Evolutionary conservation across 768 basidiomycete species (phyloP).

Genomic region (Paxillus involutus): DNA sequence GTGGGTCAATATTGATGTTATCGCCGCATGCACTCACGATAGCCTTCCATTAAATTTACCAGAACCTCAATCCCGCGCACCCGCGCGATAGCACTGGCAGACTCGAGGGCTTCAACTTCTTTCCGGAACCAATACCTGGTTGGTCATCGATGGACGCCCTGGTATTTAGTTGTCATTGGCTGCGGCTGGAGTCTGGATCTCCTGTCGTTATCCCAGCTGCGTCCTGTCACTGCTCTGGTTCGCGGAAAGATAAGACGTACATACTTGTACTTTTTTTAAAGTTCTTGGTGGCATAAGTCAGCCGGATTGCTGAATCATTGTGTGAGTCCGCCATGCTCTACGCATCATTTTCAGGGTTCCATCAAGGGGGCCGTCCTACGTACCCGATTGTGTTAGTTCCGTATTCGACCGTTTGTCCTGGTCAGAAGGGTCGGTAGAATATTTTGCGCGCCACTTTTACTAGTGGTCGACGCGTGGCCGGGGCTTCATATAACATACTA

Average conservation of each 20-base stretch:
- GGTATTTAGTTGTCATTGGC: background rate
- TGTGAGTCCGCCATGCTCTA: background rate
- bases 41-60: too few relatives aligned
- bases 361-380: background rate
- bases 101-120: background rate
- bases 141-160: background rate
- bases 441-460: background rate
- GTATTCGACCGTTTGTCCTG: background rate
- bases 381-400: background rate
- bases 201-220: background rate
- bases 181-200: background rate
- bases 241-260: too few relatives aligned
- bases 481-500: too few relatives aligned
- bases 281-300: background rate
- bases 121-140: background rate
- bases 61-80: background rate
- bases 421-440: background rate
- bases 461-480: background rate
- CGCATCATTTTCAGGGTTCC: background rate
- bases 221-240: background rate
- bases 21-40: background rate
- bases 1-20: background rate
- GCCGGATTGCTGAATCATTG: background rate
- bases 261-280: background rate
- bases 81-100: background rate